These are phyloP conservation scores for Neurospora tetraspora DNA, from an alignment of 495 filamentous ascomycete species.

Conservation along the genomic window DNA sequence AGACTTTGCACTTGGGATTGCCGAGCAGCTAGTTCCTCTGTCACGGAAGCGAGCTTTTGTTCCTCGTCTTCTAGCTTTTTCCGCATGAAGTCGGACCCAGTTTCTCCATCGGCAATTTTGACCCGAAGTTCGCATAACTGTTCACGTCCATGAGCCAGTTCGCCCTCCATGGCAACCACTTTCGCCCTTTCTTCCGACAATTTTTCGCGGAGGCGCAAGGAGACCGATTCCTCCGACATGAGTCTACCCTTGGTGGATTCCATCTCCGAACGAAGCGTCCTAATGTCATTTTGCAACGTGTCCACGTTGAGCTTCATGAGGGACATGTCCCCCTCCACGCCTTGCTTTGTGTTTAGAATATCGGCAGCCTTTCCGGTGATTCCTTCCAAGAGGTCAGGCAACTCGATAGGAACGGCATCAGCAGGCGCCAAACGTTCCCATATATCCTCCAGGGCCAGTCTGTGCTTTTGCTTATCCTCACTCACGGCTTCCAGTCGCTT, in stretches of 20 bases:
- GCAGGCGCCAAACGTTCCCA: conserved; percentile 52
- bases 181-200: conserved; percentile 50
- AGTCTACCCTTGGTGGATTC: conserved; percentile 38
- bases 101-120: conserved; percentile 68
- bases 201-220: conserved; percentile 34
- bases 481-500: conserved; percentile 38
- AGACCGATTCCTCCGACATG: conserved; percentile 30
- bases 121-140: conserved; percentile 55
- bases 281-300: conserved; percentile 23
- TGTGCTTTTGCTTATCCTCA: conserved; percentile 25
- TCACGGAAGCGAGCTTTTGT: conserved; percentile 45
- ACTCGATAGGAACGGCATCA: conserved; percentile 45
- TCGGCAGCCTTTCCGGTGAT: conserved; percentile 54
- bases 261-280: conserved; percentile 31
- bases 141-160: conserved; percentile 56
- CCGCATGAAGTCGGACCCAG: conserved; percentile 64
- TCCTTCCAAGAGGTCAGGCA: conserved; percentile 48
- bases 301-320: conserved; percentile 37
- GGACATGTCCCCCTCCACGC: conserved; percentile 33
- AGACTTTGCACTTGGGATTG: conserved; percentile 55
- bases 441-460: conserved; percentile 44
- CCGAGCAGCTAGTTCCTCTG: conserved; percentile 55
- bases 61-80: conserved; percentile 64
- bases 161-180: conserved; percentile 44
- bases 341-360: conserved; percentile 32